Evolutionary conservation across 2,329 filamentous ascomycete species (phyloP).

Genomic region (Calonectria pseudoturangicola): DNA sequence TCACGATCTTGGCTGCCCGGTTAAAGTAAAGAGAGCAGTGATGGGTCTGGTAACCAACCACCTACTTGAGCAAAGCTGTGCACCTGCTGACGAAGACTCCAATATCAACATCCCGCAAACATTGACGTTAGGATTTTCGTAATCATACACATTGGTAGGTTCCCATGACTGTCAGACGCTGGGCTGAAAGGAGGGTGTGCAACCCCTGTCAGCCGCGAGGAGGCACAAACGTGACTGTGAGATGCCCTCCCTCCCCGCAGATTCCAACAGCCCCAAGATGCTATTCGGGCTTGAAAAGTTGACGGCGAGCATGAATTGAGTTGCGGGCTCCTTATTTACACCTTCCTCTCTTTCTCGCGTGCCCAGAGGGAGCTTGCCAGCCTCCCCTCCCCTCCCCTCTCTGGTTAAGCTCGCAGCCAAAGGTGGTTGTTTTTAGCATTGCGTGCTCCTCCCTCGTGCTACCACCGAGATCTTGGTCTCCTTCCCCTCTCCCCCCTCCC

Average conservation of each 20-base stretch:
- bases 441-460: not conserved
- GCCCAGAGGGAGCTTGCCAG: not conserved
- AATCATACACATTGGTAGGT: conserved; percentile 5
- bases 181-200: conserved; percentile 12
- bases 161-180: conserved; percentile 17
- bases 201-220: conserved; percentile 24
- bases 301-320: too few species aligned
- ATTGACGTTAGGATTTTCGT: not conserved
- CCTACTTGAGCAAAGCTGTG: not conserved
- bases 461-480: conserved; percentile 2
- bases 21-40: not conserved
- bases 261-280: too few species aligned
- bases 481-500: not conserved
- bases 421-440: not conserved
- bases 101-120: not conserved
- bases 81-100: not conserved
- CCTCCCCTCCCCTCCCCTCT: not conserved
- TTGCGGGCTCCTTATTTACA: too few species aligned
- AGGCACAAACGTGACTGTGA: not conserved
- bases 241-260: not conserved
- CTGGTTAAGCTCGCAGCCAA: not conserved
- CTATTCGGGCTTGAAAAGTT: too few species aligned
- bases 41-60: too few species aligned
- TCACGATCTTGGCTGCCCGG: not conserved
- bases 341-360: not conserved